Base-by-base conservation (phyloP, 176 grass and related monocot species). In the Thalia dealbata region DNA sequence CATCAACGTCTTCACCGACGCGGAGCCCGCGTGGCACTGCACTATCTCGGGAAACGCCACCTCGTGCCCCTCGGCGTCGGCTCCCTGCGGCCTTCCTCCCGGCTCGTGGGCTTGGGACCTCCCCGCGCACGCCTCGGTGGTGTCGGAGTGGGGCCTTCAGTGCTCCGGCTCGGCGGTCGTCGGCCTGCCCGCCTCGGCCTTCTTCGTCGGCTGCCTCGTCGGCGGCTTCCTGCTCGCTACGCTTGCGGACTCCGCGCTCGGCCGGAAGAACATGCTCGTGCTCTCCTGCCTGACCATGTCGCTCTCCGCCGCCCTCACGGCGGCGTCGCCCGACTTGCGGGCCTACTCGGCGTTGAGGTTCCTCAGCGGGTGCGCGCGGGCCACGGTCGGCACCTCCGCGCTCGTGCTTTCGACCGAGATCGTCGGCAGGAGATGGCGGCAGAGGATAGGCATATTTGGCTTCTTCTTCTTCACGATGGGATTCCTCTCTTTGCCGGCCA, bases 1-100 rank as follows among this genome's bases (percentile, higher is more conserved):
- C 90, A 88, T 93, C 85, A 87, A 84, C 19, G 90, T 91, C 54
- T 97, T 92, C 87, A 90, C 89, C 4, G 93, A 97, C 66, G 87
- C 87, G 21, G 83, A 97, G 55, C 85, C 93, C 13, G 7, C 50
- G 14, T 97, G 95, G 95, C 85, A 84, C 74, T 97, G 87, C 75
- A 85, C 72, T 42, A 50, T 67, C 13, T 73, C 0, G 69, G 63
- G 7, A n/a, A 63, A 85, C 63, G 19, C 23, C 52, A 67, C 79
- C 59, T 16, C 75, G 23, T 92, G 90, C 83, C n/a, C 76, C 16
- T 16, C 55, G 42, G 72, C 30, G 22, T 51, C 69, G 2, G 65
- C 79, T 9, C 75, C 89, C 11, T 96, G 89, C 72, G 69, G 67
- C 54, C 87, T n/a, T n/a, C 78, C 29, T 71, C 0, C 80, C 89